Evolutionary conservation across 495 filamentous ascomycete species (phyloP).

Genomic region (Lepraria neglecta): DNA sequence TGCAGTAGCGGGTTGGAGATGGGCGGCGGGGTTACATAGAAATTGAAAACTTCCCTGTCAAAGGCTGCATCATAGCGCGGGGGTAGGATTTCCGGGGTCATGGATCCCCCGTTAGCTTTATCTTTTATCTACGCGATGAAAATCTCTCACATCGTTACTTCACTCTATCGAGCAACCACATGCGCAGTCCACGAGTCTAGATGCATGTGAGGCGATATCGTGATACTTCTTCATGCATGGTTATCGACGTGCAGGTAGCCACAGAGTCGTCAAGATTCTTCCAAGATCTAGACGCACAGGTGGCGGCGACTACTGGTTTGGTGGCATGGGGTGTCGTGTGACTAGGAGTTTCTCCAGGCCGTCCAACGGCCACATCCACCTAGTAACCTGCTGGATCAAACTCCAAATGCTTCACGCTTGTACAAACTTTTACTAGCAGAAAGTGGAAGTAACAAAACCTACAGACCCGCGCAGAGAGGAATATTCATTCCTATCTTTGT

Average conservation of each 20-base stretch:
- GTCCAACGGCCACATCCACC: not conserved
- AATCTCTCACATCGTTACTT: conserved; percentile 14
- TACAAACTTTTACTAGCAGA: not conserved
- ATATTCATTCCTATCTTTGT: not conserved
- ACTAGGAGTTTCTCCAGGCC: not conserved
- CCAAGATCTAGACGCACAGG: not conserved
- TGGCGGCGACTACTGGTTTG: not conserved
- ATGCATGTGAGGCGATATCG: not conserved
- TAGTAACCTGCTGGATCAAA: not conserved
- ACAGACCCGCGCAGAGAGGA: too few relatives aligned
- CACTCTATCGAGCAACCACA: conserved; percentile 22
- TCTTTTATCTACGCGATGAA: conserved; percentile 14
- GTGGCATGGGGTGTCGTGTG: conserved; percentile 1
- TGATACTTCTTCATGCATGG: conserved; percentile 2
- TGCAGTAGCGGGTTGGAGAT: not conserved
- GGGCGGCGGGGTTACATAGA: not conserved
- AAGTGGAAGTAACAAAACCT: not conserved
- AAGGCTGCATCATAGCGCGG: not conserved
- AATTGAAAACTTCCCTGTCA: conserved; percentile 3
- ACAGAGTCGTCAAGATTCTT: not conserved
- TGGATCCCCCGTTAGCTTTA: conserved; percentile 15
- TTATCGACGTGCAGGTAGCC: not conserved
- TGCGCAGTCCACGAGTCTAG: not conserved
- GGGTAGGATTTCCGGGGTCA: not conserved
- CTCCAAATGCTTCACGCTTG: not conserved